Evolutionary conservation across 2,329 filamentous ascomycete genomes (phyloP).

Genomic region (Incumbomyces delicatus): DNA sequence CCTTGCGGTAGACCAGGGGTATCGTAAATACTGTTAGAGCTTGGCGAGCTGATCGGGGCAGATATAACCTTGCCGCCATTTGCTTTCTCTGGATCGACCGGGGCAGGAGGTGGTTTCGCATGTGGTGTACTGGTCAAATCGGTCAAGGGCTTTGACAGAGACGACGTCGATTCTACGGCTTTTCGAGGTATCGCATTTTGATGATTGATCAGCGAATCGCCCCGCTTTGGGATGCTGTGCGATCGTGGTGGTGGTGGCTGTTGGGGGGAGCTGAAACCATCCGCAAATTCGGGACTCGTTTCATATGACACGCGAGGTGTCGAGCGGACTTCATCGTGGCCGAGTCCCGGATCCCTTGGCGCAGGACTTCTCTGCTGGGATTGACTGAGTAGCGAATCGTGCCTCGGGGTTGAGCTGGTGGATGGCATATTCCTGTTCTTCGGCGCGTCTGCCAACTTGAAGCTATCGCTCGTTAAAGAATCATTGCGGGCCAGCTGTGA

Average conservation of each 20-base stretch:
- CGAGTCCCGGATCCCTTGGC: slow-evolving; percentile 24
- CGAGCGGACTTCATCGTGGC: slow-evolving; percentile 23
- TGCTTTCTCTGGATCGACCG: slow-evolving; percentile 21
- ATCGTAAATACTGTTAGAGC: slow-evolving; percentile 32
- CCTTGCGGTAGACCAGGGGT: slow-evolving; percentile 22
- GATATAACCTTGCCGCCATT: slow-evolving; percentile 35
- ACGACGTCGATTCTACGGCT: slow-evolving; percentile 35
- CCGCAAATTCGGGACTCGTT: slow-evolving; percentile 46
- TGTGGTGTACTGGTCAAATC: slow-evolving; percentile 24
- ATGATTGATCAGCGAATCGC: slow-evolving; percentile 46
- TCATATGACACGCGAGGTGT: slow-evolving; percentile 50
- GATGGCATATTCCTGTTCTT: slow-evolving; percentile 47
- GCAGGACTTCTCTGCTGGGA: slow-evolving; percentile 15
- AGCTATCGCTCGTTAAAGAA: slow-evolving; percentile 43
- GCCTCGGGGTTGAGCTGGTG: slow-evolving; percentile 16
- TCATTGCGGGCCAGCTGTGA: slow-evolving; percentile 13
- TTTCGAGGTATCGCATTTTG: slow-evolving; percentile 51
- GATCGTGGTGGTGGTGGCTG: slow-evolving; percentile 25
- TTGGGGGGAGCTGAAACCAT: slow-evolving; percentile 30
- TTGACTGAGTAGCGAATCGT: slow-evolving; percentile 9
- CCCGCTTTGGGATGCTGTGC: slow-evolving; percentile 42
- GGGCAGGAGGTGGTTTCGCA: slow-evolving; percentile 3
- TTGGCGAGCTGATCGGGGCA: slow-evolving; percentile 34
- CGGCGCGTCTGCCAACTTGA: slow-evolving; percentile 73
- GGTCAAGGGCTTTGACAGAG: slow-evolving; percentile 25